Percentiles rank a stretch among this genome's conserved stretches.
phyloP scores from a whole-genome alignment of 2,329 filamentous ascomycete genomes.

The Aureobasidium sp. region DNA sequence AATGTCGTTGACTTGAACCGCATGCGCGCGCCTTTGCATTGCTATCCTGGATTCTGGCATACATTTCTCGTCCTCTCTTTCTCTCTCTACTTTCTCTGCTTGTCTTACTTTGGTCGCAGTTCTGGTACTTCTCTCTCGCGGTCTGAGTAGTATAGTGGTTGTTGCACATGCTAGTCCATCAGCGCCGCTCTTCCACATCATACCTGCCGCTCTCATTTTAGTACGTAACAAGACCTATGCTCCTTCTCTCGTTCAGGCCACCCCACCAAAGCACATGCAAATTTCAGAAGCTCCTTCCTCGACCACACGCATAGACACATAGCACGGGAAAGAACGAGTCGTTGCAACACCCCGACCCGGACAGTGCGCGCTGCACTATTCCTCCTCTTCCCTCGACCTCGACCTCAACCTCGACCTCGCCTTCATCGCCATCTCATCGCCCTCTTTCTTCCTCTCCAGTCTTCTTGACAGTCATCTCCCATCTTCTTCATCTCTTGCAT shows the following conservation, averaged over 20 bases:
- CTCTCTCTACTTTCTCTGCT: background rate
- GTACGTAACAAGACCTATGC: conserved; percentile 15
- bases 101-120: background rate
- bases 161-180: background rate
- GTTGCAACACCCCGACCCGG: conserved; percentile 1
- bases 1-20: background rate
- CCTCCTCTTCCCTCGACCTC: background rate
- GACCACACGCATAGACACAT: conserved; percentile 14
- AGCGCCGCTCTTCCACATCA: conserved; percentile 17
- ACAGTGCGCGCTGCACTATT: background rate
- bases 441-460: conserved; percentile 17
- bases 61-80: background rate
- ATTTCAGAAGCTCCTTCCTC: conserved; percentile 19
- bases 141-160: background rate
- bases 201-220: conserved; percentile 3
- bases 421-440: background rate
- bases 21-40: conserved; percentile 10
- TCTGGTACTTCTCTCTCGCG: background rate
- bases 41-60: conserved; percentile 12
- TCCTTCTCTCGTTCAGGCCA: conserved; percentile 15
- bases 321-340: conserved; percentile 4
- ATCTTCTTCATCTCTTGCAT: conserved; percentile 33
- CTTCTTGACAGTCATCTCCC: conserved; percentile 22
- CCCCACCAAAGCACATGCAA: conserved; percentile 16
- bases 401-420: background rate